phyloP scores from a whole-genome alignment of 2,329 filamentous ascomycete species.

The Botrytis fabae region DNA sequence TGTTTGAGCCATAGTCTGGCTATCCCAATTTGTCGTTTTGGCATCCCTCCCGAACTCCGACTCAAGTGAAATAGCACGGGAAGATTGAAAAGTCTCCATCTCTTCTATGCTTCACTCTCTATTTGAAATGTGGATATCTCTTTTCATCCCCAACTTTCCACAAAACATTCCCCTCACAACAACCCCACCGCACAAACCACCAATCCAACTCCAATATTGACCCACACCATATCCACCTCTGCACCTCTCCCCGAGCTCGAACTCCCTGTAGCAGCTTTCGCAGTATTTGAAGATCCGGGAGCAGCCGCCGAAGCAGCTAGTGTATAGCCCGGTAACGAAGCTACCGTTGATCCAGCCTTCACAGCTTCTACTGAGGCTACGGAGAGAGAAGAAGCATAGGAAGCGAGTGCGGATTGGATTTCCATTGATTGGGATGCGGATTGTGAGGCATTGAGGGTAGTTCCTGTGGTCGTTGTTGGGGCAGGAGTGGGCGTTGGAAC shows the following conservation, averaged over 20 bases:
- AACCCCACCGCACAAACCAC: not conserved
- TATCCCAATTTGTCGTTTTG: not conserved
- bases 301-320: not conserved
- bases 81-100: not conserved
- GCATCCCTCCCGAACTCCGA: not conserved
- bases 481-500: not conserved
- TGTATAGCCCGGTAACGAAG: not conserved
- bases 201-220: not conserved
- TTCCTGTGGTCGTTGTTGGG: not conserved
- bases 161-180: not conserved
- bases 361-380: not conserved
- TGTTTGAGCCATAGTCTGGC: not conserved
- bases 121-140: not conserved
- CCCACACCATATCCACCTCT: not conserved
- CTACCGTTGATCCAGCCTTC: not conserved
- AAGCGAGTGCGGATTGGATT: not conserved
- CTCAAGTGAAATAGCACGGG: not conserved
- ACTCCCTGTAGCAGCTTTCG: not conserved
- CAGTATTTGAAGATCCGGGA: not conserved
- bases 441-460: not conserved
- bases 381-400: constrained; percentile 5
- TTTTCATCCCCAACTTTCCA: not conserved
- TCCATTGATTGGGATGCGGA: not conserved
- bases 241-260: not conserved
- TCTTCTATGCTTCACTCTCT: not conserved